Evolutionary conservation across 805 yeast species (phyloP), one percentile per base, ranked within the genome.

Genomic region (Blastobotrys attinorum): DNA sequence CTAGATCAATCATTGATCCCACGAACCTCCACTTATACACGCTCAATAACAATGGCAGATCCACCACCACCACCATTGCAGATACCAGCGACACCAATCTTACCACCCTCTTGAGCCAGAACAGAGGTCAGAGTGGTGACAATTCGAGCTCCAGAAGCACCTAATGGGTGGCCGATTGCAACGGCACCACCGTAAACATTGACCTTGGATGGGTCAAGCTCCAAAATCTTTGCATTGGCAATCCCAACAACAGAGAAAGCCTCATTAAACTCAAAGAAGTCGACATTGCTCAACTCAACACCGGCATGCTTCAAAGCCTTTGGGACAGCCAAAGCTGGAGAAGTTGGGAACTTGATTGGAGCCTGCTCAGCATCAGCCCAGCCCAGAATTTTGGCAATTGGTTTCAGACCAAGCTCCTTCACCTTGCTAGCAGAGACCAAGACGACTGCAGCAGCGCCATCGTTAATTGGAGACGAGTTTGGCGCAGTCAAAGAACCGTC

Each of bases 61-160:
- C 97, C 97, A 63, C 98, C 99, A 64, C 99, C 99, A 60, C 99
- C 99, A 72, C 99, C 98, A 66, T 92, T 92, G 76, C 98, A 92
- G 62, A 92, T 82, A 64, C 87, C 96, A 58, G 96, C 97, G 54
- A 79, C 87, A 64, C 99, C 99, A 55, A 80, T 65, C 70, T 82
- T 86, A 56, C 90, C 94, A 44, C 67, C 67, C 72, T 92, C 97
- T 70, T 90, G 96, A 31, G 66, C 53, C 61, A 92, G 76, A 15
- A 89, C 88, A 40, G 87, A 76, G 47, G 79, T 58, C 65, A 92
- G 75, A 22, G 98, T 92, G 53, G 86, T 89, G 46, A 92, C 77
- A 58, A 92, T 76, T 73, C 97, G 78, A 35, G 96, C 95, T 66
- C 97, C 97, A 17, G 95, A 83, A 64, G 92, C 83, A 47, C 96